phyloP scores from a whole-genome alignment of 2,329 filamentous ascomycete species.

The Colletotrichum liaoningense region DNA sequence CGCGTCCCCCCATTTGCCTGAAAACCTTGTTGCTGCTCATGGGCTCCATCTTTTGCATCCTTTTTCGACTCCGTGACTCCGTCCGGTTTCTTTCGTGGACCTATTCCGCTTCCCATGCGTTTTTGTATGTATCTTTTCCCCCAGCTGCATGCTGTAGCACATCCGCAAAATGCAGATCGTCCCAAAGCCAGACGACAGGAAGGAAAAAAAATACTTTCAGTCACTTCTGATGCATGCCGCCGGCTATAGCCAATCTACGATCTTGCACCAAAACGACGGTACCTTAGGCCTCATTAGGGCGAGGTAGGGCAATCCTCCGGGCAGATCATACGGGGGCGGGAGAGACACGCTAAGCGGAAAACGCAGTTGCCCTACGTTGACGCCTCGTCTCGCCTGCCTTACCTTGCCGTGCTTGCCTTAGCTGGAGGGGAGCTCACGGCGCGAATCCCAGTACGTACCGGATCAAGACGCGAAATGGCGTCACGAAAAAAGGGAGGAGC shows the following conservation, averaged over 20 bases:
- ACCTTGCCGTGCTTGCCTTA: slow-evolving; percentile 14
- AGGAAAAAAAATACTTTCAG: not conserved
- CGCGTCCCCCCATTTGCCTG: slow-evolving; percentile 24
- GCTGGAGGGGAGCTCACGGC: slow-evolving; percentile 19
- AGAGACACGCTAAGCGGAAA: slow-evolving; percentile 23
- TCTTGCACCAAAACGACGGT: slow-evolving; percentile 2
- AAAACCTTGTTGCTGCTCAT: slow-evolving; percentile 29
- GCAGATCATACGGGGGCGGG: slow-evolving; percentile 33
- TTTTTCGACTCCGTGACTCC: not conserved
- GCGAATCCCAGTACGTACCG: slow-evolving; percentile 15
- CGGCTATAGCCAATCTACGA: not conserved
- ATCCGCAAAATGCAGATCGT: not conserved
- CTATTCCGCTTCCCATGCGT: not conserved
- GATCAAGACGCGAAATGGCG: slow-evolving; percentile 25
- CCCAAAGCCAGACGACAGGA: not conserved
- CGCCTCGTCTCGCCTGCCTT: not conserved
- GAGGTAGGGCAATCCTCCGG: slow-evolving; percentile 20
- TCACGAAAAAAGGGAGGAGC: slow-evolving; percentile 15
- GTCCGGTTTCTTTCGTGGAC: not conserved
- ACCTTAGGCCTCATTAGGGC: not conserved
- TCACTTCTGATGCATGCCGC: not conserved
- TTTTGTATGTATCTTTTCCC: not conserved
- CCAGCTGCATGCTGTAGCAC: too few relatives aligned
- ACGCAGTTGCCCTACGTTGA: slow-evolving; percentile 17
- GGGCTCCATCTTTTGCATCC: not conserved